phyloP scores from a whole-genome alignment of 1,284 basidiomycete species.

The Athelia psychrophila region DNA sequence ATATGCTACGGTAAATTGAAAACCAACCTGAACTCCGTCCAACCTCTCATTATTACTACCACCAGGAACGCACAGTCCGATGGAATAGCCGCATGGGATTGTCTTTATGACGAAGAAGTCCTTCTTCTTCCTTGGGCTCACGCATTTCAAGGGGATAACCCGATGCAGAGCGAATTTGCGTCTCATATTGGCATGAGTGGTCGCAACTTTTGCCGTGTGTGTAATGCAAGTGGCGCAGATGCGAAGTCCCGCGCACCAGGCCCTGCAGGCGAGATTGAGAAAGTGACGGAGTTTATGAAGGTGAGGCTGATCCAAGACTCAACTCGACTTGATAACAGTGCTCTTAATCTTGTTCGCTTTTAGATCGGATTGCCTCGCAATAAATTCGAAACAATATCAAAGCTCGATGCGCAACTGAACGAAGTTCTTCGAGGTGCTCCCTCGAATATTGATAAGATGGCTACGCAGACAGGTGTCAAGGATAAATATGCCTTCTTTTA shows the following conservation, averaged over 20 bases:
- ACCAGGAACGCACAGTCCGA: slow-evolving; percentile 9
- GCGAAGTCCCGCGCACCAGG: neutral
- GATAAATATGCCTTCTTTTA: slow-evolving; percentile 9
- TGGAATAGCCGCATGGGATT: slow-evolving; percentile 18
- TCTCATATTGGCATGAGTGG: slow-evolving; percentile 18
- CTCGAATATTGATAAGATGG: neutral
- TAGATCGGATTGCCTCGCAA: neutral
- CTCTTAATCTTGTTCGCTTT: neutral
- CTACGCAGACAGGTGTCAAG: slow-evolving; percentile 5
- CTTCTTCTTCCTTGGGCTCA: slow-evolving; percentile 12
- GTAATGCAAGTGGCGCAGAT: slow-evolving; percentile 5
- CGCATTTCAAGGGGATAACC: slow-evolving; percentile 19
- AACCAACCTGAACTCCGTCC: neutral
- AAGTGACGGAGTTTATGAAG: slow-evolving; percentile 7
- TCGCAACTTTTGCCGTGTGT: slow-evolving; percentile 14
- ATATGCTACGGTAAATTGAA: slow-evolving; percentile 15
- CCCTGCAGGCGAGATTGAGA: neutral
- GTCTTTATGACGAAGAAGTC: slow-evolving; percentile 9
- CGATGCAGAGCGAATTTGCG: slow-evolving; percentile 22
- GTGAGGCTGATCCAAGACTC: neutral
- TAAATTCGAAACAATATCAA: neutral
- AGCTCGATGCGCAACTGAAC: neutral
- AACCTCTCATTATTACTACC: neutral
- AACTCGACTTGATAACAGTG: neutral
- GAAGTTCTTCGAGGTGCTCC: neutral